These are phyloP conservation scores for Blumeriella jaapii DNA, from an alignment of 2,329 filamentous ascomycete species.

Conservation along the genomic window DNA sequence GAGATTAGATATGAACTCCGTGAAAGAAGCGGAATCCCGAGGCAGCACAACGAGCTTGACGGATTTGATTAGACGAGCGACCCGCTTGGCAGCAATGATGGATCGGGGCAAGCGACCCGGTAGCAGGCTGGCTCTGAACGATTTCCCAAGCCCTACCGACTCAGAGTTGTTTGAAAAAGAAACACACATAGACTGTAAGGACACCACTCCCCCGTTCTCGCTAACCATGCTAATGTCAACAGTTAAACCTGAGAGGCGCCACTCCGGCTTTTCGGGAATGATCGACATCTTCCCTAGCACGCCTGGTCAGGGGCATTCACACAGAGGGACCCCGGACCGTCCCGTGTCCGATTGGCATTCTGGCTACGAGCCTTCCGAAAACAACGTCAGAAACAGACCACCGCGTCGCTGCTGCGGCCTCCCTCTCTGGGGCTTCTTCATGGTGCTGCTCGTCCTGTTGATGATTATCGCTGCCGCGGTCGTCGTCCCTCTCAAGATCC, in stretches of 20 bases:
- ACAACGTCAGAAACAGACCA: constrained; percentile 4
- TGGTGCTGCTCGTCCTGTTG: constrained; percentile 52
- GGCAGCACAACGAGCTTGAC: constrained; percentile 87
- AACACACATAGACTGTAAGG: too few relatives aligned
- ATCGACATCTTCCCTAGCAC: constrained; percentile 52
- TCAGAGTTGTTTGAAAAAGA: too few relatives aligned
- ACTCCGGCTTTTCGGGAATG: constrained; percentile 44
- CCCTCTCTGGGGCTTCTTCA: constrained; percentile 64
- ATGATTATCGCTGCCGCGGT: constrained; percentile 70
- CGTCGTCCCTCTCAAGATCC: constrained; percentile 59
- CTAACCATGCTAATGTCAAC: too few relatives aligned
- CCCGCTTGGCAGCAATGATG: constrained; percentile 73
- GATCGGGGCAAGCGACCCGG: constrained; percentile 63
- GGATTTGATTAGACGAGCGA: constrained; percentile 82
- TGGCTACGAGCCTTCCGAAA: constrained; percentile 12
- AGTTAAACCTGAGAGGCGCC: too few relatives aligned
- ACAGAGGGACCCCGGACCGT: constrained; percentile 31
- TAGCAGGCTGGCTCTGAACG: constrained; percentile 43
- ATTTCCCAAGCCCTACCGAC: constrained; percentile 33
- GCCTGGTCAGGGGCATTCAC: constrained; percentile 48
- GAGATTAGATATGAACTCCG: constrained; percentile 69
- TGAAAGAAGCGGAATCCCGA: constrained; percentile 68
- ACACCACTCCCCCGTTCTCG: too few relatives aligned
- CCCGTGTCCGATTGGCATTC: constrained; percentile 27
- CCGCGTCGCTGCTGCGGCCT: constrained; percentile 68